A percentile compares a stretch with the other conserved stretches of the same genome.
These are phyloP conservation scores for Lipomyces mesembrius DNA, from an alignment of 805 yeast species.

Conservation along the genomic window DNA sequence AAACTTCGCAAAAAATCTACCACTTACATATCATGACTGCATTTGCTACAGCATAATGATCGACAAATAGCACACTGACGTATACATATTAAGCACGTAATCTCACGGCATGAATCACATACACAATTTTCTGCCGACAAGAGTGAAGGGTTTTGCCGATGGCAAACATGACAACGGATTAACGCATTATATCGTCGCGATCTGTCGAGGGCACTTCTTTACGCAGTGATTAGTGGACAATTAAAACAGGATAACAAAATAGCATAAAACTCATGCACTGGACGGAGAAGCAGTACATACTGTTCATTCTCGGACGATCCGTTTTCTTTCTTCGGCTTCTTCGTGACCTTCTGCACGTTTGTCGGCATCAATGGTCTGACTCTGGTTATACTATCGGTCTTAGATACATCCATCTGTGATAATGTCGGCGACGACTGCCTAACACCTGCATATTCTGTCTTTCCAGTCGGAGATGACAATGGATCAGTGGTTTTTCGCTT, in stretches of 20 bases:
- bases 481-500: slow-evolving; percentile 14
- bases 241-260: not conserved
- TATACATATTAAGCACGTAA: slow-evolving; percentile 34
- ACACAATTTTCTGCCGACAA: slow-evolving; percentile 29
- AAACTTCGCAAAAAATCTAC: not conserved
- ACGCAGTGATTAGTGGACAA: not conserved
- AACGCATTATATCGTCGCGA: slow-evolving; percentile 13
- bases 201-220: not conserved
- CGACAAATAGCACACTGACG: slow-evolving; percentile 35
- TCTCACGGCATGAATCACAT: slow-evolving; percentile 28
- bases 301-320: not conserved
- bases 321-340: slow-evolving; percentile 5
- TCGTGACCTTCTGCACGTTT: slow-evolving; percentile 7
- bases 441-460: not conserved
- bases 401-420: not conserved
- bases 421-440: not conserved
- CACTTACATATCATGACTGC: slow-evolving; percentile 32
- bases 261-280: not conserved
- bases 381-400: not conserved
- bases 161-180: slow-evolving; percentile 34
- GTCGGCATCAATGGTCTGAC: not conserved
- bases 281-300: not conserved
- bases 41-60: slow-evolving; percentile 33
- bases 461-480: not conserved
- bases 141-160: slow-evolving; percentile 34